Conservation (phyloP, 2,329 filamentous ascomycete species). For the Monosporascus cannonballus region DNA sequence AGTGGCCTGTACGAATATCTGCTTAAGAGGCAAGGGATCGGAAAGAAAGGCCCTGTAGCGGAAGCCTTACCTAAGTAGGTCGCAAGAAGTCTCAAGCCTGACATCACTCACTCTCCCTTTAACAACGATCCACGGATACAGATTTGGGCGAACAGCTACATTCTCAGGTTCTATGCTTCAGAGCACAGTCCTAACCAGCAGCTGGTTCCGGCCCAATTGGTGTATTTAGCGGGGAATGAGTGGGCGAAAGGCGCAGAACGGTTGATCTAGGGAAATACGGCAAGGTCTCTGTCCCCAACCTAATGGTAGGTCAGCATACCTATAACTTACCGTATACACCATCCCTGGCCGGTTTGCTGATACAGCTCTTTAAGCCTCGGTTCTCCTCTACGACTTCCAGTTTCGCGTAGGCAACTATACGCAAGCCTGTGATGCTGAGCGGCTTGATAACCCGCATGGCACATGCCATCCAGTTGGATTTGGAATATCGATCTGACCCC, state of each 20-base stretch:
- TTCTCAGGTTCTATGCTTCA: neutral
- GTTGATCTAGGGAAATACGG: neutral
- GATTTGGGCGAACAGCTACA: too few species aligned
- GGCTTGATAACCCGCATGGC: constrained; percentile 36
- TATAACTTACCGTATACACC: constrained; percentile 24
- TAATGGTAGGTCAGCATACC: neutral
- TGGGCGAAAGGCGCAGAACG: neutral
- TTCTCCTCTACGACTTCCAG: constrained; percentile 33
- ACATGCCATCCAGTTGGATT: constrained; percentile 34
- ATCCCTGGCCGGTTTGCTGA: constrained; percentile 30
- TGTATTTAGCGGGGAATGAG: neutral
- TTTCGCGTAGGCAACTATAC: constrained; percentile 33
- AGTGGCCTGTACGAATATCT: too few species aligned
- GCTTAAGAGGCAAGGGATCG: too few species aligned
- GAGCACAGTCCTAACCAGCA: neutral
- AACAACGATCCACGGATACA: too few species aligned
- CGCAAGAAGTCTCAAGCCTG: constrained; percentile 2
- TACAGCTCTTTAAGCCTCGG: constrained; percentile 28
- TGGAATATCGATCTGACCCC: constrained; percentile 25
- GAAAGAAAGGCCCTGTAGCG: too few species aligned
- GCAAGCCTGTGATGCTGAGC: constrained; percentile 34
- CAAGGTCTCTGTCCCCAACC: neutral
- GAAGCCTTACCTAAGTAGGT: constrained; percentile 19
- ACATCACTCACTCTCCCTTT: too few species aligned
- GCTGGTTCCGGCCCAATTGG: neutral